Base-by-base conservation (phyloP, 2,329 filamentous ascomycete genomes). In the Emmonsiellopsis sp. region DNA sequence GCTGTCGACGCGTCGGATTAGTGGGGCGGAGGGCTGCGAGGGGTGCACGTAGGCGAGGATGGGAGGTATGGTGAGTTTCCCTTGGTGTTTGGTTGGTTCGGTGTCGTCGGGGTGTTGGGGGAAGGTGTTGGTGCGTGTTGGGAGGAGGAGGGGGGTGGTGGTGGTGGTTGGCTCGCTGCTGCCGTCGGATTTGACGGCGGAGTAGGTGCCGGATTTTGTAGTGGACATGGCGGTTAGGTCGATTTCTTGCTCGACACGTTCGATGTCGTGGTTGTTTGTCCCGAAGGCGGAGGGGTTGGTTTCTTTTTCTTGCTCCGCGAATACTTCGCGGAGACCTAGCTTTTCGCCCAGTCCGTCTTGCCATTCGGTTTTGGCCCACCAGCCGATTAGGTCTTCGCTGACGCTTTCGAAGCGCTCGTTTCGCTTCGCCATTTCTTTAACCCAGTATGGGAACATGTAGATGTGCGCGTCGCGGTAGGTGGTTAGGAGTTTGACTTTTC, bases 351-450 rank as follows among this genome's bases (percentile, higher is more conserved):
- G 75, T 0, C 89, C 87, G 2, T 80, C 76, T 69, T 97, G 91
- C 93, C 93, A 98, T 52, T 84, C 84, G 0, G 92, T 84, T 68
- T 97, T 97, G 35, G 91, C 89, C 90, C 91, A 95, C 87, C 89
- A 95, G 6, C 91, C 90, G 13, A 97, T 76, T 5, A 96, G 83
- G 64, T 97, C 92, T 68, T 97, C 92, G 34, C 87, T 87, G 47
- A 98, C 84, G 53, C 85, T 94, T 62, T 95, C 88, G 58, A 98
- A 82, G 9, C 80, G 83, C 32, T 91, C 85, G 63, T 96, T 94
- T 57, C 79, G 76, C 54, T 82, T 80, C 42, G 94, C 82, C 68
- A 95, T 87, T 52, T 94, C 85, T 63, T 95, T 81, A 7, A 95
- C 80, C 92, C 93, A 97, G 60, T 83, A 83, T 0, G 93, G 93